Evolutionary conservation across 345 rosid species (phyloP), one percentile per base, ranked within the genome.

Genomic region (Citrus cavaleriei): DNA sequence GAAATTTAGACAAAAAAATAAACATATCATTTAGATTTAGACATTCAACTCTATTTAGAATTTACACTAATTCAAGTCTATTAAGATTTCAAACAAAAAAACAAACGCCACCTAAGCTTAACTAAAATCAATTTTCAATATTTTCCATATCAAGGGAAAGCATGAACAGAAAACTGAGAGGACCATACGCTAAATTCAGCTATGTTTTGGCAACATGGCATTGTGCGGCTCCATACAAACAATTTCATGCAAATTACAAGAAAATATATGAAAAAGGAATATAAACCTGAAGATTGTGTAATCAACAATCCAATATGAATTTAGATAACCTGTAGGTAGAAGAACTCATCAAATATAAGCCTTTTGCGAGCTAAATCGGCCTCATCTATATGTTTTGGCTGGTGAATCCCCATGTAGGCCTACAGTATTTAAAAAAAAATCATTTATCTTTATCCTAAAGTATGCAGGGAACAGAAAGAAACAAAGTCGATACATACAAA

Each of bases 341-440:
- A 92, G 85, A 95, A 95, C 79, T 93, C 99, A 59, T 93, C 98
- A 72, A 93, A 95, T 81, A 93, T 89, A 74, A 93, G 89, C 80
- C 99, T 90, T 88, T 90, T 95, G 81, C 97, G 98, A 88, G 99
- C 96, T 83, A 87, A 86, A 87, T 93, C 96, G 74, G 98, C 96
- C 83, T 95, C 98, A 40, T 82, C 93, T 68, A 85, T 82, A 84
- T 77, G 92, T 83, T 88, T 91, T 28, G 99, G 99, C 81, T 85
- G 91, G 84, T 95, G 99, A 80, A 95, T 93, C 77, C 94, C 92
- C 75, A 80, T 59, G 78, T 92, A 95, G 37, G 98, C 98, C 97
- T 95, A 79, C 83, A 86, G 75, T 76, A 72, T 85, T 72, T 7
- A 1, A 7, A 38, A 81, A 82, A 75, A 85, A 55, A 76, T 75